phyloP scores from a whole-genome alignment of 495 filamentous ascomycete species.

The Talaromyces nanjingensis region DNA sequence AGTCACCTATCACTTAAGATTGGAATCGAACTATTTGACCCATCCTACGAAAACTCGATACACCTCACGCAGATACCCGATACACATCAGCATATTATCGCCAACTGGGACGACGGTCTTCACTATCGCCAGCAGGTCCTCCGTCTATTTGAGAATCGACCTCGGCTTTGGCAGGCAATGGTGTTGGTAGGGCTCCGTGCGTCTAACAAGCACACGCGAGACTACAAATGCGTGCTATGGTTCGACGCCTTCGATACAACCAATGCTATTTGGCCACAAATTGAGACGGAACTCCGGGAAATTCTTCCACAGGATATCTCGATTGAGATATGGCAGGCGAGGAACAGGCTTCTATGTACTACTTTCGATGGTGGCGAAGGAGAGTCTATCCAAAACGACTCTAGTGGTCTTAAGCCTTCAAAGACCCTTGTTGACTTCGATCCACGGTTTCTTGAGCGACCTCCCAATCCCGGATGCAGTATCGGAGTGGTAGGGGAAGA shows the following conservation, averaged over 20 bases:
- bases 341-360: not conserved
- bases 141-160: not conserved
- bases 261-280: not conserved
- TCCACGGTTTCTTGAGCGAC: not conserved
- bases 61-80: not conserved
- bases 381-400: not conserved
- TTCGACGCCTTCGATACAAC: not conserved
- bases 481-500: too few species aligned
- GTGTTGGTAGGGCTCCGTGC: not conserved
- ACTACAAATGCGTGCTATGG: not conserved
- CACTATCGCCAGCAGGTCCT: not conserved
- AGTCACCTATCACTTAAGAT: not conserved
- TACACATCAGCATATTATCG: not conserved
- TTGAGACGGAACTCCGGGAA: not conserved
- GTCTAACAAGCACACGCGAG: not conserved
- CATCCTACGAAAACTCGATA: not conserved
- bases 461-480: too few species aligned
- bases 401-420: not conserved
- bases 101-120: not conserved
- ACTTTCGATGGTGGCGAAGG: not conserved
- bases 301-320: not conserved
- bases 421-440: not conserved
- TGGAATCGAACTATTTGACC: not conserved
- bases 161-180: not conserved
- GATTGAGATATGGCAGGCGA: constrained; percentile 1